Percentiles rank a stretch among this genome's conserved stretches.
These are phyloP conservation scores for Yamagishiella unicocca DNA, from an alignment of 139 green algal species.

Conservation along the genomic window DNA sequence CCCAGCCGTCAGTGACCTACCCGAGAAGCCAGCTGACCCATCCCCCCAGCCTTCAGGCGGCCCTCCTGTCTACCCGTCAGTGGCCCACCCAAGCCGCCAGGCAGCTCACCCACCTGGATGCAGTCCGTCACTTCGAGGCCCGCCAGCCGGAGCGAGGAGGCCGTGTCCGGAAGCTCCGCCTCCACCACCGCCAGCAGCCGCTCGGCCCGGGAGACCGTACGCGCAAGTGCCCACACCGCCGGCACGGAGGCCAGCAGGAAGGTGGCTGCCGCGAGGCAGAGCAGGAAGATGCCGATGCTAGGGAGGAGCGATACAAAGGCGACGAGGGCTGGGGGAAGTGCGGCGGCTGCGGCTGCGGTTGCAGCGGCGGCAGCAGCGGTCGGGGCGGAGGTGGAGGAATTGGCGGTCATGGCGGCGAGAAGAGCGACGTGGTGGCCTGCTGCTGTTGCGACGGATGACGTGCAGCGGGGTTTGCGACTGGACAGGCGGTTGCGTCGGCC, in stretches of 20 bases:
- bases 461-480: too few relatives aligned
- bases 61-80: too few relatives aligned
- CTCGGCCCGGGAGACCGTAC: neutral
- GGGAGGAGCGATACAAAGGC: neutral
- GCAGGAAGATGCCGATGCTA: neutral
- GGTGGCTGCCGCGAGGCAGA: neutral
- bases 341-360: neutral
- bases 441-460: too few relatives aligned
- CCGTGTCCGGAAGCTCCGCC: constrained; percentile 42
- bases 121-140: constrained; percentile 48
- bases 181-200: constrained; percentile 17
- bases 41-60: too few relatives aligned
- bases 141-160: constrained; percentile 13
- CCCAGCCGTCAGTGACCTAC: too few relatives aligned
- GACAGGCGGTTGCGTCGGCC: too few relatives aligned
- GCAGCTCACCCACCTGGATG: constrained; percentile 20
- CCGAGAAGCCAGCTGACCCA: too few relatives aligned
- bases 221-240: constrained; percentile 18
- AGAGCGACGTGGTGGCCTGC: too few relatives aligned
- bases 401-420: neutral
- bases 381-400: neutral
- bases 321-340: neutral
- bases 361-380: neutral
- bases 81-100: too few relatives aligned
- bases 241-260: constrained; percentile 34